Conservation (phyloP, 2,329 filamentous ascomycete species). For the Beauveria brongniartii region DNA sequence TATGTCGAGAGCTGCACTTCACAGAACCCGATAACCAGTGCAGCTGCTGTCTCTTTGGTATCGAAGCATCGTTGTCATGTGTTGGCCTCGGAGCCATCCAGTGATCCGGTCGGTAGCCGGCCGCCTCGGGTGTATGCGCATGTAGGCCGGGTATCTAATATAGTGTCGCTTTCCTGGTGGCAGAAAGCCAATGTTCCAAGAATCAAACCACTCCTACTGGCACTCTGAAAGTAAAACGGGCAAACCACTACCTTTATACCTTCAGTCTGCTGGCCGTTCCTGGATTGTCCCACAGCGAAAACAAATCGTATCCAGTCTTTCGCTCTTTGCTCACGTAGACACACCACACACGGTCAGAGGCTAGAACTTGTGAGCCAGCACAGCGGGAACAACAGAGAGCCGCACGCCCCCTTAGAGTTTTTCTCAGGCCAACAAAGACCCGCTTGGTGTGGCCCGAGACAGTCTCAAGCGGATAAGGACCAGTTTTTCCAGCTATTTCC, state of each 20-base stretch:
- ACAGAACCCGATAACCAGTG: neutral
- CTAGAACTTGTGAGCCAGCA: neutral
- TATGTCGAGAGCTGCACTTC: neutral
- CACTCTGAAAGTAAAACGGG: neutral
- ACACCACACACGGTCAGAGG: neutral
- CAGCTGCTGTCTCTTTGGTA: neutral
- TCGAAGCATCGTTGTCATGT: neutral
- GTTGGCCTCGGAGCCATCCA: neutral
- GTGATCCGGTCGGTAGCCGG: constrained; percentile 9
- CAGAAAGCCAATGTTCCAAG: neutral
- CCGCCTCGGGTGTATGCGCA: constrained; percentile 3
- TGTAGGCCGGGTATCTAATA: neutral
- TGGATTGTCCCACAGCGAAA: constrained; percentile 10
- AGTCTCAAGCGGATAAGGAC: neutral
- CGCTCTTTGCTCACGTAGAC: constrained; percentile 1
- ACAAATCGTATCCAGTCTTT: constrained; percentile 11
- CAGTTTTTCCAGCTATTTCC: constrained; percentile 1
- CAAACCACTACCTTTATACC: constrained; percentile 10
- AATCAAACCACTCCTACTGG: neutral
- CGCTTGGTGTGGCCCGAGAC: constrained; percentile 6
- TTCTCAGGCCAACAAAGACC: constrained; percentile 5
- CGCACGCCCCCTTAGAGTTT: constrained; percentile 3
- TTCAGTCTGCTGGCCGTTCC: constrained; percentile 3
- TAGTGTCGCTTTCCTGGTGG: neutral
- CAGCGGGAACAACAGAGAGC: neutral